Base-by-base conservation (phyloP, 768 basidiomycete species). In the Serendipita sp. region DNA sequence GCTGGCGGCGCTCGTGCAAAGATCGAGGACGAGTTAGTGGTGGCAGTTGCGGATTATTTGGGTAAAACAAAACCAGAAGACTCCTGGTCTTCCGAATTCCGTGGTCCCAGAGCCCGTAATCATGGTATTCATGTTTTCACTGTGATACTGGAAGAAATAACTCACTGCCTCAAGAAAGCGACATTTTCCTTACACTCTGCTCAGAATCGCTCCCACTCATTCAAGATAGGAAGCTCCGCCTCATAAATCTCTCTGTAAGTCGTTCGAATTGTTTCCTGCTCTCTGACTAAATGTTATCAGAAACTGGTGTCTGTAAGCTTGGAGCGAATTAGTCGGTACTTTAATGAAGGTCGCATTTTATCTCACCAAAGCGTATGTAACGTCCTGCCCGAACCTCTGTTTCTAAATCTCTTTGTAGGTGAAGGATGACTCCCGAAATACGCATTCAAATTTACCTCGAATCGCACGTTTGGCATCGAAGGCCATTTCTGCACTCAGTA, bases 31-130 rank as follows among this genome's bases (percentile, higher is more conserved):
- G 84, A 87, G 67, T 70, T 82, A 26, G 74, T 89, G 31, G 74
- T 90, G 28, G 80, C 85, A 2, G 74, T 88, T 28, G 87, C 88
- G 5, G 87, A 89, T 69, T 58, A 33, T 31, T 79, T 85, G 24
- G 79, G n/a, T 9, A 28, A n/a, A 5, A 28, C 26, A 20, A n/a
- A 28, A 9, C n/a, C n/a, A 48, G n/a, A 5, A 28, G 45, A 48
- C n/a, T n/a, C 5, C n/a, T 48, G 45, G 45, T 48, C 26, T 9
- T 28, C 26, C 9, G 45, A 48, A 5, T 48, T 48, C n/a, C 45
- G 45, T 5, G n/a, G 9, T n/a, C 5, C n/a, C 2, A 48, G 45
- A 9, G 45, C 7, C 9, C n/a, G n/a, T n/a, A 7, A n/a, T 5
- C 45, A 20, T 28, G n/a, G 45, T 48, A 48, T n/a, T n/a, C 26